Conservation (phyloP, 768 basidiomycete genomes). For the Boletus barrowsii region DNA sequence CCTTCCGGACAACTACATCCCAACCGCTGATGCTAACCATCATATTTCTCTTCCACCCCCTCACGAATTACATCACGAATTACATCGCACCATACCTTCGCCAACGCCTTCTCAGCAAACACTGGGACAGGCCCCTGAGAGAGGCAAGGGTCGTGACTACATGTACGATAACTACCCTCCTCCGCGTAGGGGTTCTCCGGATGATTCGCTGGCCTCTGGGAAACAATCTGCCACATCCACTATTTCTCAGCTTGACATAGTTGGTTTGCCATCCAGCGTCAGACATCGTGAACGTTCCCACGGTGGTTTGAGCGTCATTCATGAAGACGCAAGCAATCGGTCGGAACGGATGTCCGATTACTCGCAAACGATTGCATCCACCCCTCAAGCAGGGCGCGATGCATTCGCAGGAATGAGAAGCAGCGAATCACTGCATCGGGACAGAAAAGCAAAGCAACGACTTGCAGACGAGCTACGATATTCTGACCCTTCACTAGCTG, state of each 20-base stretch:
- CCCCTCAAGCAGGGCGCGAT: slow-evolving; percentile 17
- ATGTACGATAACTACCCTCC: slow-evolving; percentile 18
- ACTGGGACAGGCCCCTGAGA: slow-evolving; percentile 17
- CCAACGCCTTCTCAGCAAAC: slow-evolving; percentile 27
- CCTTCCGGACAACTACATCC: slow-evolving; percentile 52
- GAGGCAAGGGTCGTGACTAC: slow-evolving; percentile 22
- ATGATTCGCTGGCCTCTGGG: slow-evolving; percentile 28
- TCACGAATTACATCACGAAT: slow-evolving; percentile 43
- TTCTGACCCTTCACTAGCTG: slow-evolving; percentile 30
- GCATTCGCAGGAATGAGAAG: slow-evolving; percentile 15
- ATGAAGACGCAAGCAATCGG: slow-evolving; percentile 29
- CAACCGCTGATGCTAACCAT: slow-evolving; percentile 37
- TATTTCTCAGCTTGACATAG: slow-evolving; percentile 34
- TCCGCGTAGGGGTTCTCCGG: slow-evolving; percentile 26
- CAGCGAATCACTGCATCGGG: slow-evolving; percentile 15
- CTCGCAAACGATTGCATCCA: slow-evolving; percentile 19
- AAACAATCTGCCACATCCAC: slow-evolving; percentile 28
- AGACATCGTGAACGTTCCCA: slow-evolving; percentile 23
- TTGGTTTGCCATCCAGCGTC: slow-evolving; percentile 22
- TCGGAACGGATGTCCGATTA: slow-evolving; percentile 25
- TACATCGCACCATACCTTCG: slow-evolving; percentile 32
- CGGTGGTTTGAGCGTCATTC: slow-evolving; percentile 29
- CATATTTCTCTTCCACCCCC: slow-evolving; percentile 49
- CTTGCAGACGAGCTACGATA: slow-evolving; percentile 36
- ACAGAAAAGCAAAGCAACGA: slow-evolving; percentile 25